Percentiles rank a stretch among this genome's conserved stretches.
Conservation (phyloP, 495 filamentous ascomycete genomes). For the Polyplosphaeria fusca region DNA sequence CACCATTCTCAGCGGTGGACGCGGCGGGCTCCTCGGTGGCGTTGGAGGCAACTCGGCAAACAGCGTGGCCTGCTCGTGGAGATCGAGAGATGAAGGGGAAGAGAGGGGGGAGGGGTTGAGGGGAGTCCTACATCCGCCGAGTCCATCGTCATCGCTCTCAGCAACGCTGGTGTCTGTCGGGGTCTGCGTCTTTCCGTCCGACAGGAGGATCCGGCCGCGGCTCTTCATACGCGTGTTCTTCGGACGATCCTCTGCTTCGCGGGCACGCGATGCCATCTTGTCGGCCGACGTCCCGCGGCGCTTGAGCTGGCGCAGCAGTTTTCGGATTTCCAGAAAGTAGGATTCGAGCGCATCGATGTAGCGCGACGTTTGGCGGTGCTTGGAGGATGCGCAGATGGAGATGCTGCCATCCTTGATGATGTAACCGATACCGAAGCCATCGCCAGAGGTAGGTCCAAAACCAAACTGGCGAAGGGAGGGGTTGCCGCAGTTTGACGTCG, state of each 20-base stretch:
- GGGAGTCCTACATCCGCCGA: constrained; percentile 78
- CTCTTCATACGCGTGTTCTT: constrained; percentile 51
- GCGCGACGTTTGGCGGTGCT: constrained; percentile 87
- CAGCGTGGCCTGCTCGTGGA: constrained; percentile 1
- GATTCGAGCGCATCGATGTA: constrained; percentile 85
- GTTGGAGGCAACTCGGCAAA: constrained; percentile 21
- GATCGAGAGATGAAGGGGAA: constrained; percentile 30
- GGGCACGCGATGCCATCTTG: constrained; percentile 56
- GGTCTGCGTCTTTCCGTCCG: constrained; percentile 51
- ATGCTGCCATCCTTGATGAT: constrained; percentile 97
- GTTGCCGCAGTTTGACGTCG: constrained; percentile 98
- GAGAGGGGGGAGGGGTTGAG: constrained; percentile 26
- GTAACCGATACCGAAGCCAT: constrained; percentile 97
- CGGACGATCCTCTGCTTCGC: constrained; percentile 62
- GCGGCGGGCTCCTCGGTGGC: constrained; percentile 29
- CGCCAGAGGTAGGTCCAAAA: constrained; percentile 89
- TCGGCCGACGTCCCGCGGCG: constrained; percentile 52
- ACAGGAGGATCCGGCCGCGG: constrained; percentile 53
- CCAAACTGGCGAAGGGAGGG: constrained; percentile 95
- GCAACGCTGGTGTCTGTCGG: constrained; percentile 45
- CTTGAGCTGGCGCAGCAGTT: constrained; percentile 67
- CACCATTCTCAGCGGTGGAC: constrained; percentile 24
- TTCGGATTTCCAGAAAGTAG: constrained; percentile 86
- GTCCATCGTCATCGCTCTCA: constrained; percentile 79
- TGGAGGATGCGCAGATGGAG: constrained; percentile 85